phyloP scores from a whole-genome alignment of 441 rosid species.

The Corymbia calophylla region DNA sequence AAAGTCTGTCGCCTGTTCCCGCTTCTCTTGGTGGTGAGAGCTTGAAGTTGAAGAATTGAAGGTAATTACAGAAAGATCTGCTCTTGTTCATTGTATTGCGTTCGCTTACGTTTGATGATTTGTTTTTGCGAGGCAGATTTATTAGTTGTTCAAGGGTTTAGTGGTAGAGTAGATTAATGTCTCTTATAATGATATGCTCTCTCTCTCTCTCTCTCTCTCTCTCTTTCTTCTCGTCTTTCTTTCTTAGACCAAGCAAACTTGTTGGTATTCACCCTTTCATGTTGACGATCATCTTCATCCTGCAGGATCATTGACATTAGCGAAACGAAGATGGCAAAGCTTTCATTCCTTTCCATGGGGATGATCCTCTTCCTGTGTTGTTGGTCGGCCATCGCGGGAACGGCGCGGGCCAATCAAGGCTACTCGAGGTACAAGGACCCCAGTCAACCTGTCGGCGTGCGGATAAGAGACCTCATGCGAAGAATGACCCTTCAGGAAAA shows the following conservation, averaged over 20 bases:
- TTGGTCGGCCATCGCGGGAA: neutral
- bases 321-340: neutral
- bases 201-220: too few species aligned
- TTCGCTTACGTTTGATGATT: neutral
- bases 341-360: neutral
- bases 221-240: neutral
- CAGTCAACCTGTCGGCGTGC: neutral
- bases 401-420: neutral
- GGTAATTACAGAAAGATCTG: neutral
- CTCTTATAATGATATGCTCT: too few species aligned
- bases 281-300: neutral
- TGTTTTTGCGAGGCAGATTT: neutral
- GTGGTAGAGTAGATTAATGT: neutral
- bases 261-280: neutral
- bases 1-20: neutral
- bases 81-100: neutral
- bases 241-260: neutral
- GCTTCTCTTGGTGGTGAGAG: neutral
- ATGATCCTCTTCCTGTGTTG: neutral
- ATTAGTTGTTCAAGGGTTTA: neutral
- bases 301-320: neutral
- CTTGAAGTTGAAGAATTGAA: neutral
- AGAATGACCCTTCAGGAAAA: conserved; percentile 4
- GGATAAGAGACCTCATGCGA: conserved; percentile 2
- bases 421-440: conserved; percentile 4